Percentiles rank a stretch among this genome's conserved stretches.
These are phyloP conservation scores for Catharanthus roseus DNA, from an alignment of 257 asterid genomes.

Conservation along the genomic window DNA sequence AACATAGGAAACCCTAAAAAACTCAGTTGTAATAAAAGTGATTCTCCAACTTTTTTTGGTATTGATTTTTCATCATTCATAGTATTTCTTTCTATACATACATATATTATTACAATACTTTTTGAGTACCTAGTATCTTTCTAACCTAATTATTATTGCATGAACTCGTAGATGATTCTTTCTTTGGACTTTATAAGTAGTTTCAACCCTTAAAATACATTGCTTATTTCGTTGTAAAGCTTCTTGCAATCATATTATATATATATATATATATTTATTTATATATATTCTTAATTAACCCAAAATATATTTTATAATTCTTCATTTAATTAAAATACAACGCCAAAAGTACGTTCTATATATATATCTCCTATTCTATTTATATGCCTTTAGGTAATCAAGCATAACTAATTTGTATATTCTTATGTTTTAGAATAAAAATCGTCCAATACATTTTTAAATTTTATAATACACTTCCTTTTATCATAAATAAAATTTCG, in stretches of 20 bases:
- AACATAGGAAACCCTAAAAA: not conserved
- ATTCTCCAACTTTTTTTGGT: not conserved
- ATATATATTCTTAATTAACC: too few species aligned
- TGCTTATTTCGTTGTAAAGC: not conserved
- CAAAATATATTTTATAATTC: too few species aligned
- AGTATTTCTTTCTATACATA: not conserved
- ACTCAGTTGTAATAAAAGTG: not conserved
- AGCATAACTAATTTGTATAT: too few species aligned
- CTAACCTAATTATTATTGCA: not conserved
- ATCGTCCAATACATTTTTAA: too few species aligned
- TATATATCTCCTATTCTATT: too few species aligned
- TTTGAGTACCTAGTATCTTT: slow-evolving; percentile 1
- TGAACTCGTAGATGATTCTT: not conserved
- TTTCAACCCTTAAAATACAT: not conserved
- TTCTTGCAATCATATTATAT: not conserved
- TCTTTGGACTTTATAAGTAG: not conserved
- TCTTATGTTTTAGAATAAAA: too few species aligned
- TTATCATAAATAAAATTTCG: too few species aligned
- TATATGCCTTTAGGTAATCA: not conserved
- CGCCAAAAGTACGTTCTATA: too few species aligned
- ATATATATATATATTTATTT: not conserved
- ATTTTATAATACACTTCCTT: too few species aligned
- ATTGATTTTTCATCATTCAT: not conserved
- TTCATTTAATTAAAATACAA: too few species aligned
- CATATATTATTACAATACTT: not conserved